A percentile compares a stretch with the other conserved stretches of the same genome.
Evolutionary conservation across 208 protist genomes (phyloP).

Genomic region (Acanthamoeba castellanii): DNA sequence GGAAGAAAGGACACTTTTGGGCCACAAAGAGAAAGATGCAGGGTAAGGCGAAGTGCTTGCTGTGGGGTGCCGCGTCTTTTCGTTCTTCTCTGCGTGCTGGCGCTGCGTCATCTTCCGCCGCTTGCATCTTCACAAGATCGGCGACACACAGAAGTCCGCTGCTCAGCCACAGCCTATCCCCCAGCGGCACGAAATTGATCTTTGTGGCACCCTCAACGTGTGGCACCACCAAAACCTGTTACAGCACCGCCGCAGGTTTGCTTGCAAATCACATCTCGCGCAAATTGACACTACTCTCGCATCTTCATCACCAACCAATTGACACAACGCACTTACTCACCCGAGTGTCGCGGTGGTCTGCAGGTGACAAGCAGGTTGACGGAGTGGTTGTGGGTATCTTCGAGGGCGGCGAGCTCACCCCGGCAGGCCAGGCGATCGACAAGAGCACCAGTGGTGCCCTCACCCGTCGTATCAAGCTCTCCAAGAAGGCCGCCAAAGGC

Average conservation of each 20-base stretch:
- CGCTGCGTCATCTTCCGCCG: no score
- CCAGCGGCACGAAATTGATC: neutral
- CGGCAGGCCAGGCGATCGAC: slow-evolving; percentile 25
- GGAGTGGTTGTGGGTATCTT: slow-evolving; percentile 57
- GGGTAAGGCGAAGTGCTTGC: no score
- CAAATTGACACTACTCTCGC: no score
- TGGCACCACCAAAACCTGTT: neutral
- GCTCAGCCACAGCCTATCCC: neutral
- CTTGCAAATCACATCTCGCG: neutral
- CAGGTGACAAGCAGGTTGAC: slow-evolving; percentile 3
- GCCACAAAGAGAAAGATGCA: no score
- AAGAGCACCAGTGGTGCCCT: slow-evolving; percentile 16
- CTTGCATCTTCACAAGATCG: no score
- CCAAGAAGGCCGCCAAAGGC: slow-evolving; percentile 58
- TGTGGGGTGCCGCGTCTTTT: no score
- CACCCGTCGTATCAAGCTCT: slow-evolving; percentile 39
- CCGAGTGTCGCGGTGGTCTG: neutral
- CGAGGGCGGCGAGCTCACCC: slow-evolving; percentile 45
- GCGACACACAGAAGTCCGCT: no score
- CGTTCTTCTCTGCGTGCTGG: no score
- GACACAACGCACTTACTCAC: neutral
- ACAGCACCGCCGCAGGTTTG: slow-evolving; percentile 11
- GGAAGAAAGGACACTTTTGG: no score
- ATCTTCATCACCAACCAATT: no score
- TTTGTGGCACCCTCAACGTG: neutral